Evolutionary conservation across 495 filamentous ascomycete species (phyloP), one percentile per base, ranked within the genome.

Genomic region (Hypoxylon fragiforme): DNA sequence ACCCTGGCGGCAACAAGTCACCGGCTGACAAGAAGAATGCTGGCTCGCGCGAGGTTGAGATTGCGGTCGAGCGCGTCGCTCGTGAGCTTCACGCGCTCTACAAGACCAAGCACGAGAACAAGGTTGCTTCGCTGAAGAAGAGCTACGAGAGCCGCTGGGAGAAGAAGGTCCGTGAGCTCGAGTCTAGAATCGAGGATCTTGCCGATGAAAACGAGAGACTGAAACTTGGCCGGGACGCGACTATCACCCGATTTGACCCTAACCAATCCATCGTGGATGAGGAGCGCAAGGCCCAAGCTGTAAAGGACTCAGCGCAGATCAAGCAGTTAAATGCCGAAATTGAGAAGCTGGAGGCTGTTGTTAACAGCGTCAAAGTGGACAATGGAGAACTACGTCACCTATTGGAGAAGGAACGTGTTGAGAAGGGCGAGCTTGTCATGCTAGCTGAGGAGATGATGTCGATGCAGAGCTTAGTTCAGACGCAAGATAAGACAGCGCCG

Each of bases 101-200:
- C 77, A 97, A 96, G 72, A 80, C 83, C 66, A 98, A 98, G 67
- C 95, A 98, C 66, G 92, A 96, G 73, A 87, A 84, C 38, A 98
- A 98, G 73, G 92, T 97, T 19, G 81, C 87, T 0, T 91, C 91
- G 6, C 77, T 98, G 50, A 97, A 97, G 74, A 96, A 96, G 69
- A 91, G 86, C 68, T 97, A 97, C 70, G 90, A 96, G 63, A 78
- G 78, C 34, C 83, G 92, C 38, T 91, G 89, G 84, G 90, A 95
- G 66, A 92, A 94, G 74, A 90, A 86, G 54, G 75, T 90, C 22
- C 77, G 78, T 20, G 87, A 90, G 57, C 81, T 92, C 2, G 87
- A 96, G 68, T 71, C 69, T 1, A 82, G 85, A 48, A 67, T 95
- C 11, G 82, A 85, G 37, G 77, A 85, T 19, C 76, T 90, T 8